These are phyloP conservation scores for Malassezia equina DNA, from an alignment of 1,284 basidiomycete genomes.

Conservation along the genomic window DNA sequence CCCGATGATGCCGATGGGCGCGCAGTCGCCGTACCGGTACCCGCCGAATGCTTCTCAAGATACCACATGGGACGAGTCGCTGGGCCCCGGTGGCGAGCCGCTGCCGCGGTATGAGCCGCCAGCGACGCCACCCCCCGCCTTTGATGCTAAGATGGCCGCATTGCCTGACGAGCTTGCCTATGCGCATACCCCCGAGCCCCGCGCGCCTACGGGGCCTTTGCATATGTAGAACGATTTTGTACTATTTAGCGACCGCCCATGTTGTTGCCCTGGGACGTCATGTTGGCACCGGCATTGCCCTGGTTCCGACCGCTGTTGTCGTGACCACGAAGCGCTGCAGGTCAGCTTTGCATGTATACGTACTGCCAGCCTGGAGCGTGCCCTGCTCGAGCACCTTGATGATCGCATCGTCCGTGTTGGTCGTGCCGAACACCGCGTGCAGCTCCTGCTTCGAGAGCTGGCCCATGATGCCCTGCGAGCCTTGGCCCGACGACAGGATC, in stretches of 20 bases:
- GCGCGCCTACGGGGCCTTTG: background rate
- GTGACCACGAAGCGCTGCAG: background rate
- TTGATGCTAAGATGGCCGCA: background rate
- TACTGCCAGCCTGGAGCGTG: slow-evolving; percentile 27
- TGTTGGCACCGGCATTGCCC: background rate
- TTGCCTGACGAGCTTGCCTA: background rate
- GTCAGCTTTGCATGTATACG: background rate
- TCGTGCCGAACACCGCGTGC: slow-evolving; percentile 44
- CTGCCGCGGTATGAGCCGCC: slow-evolving; percentile 5
- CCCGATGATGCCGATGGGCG: background rate
- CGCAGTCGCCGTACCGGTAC: background rate
- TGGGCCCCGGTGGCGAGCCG: background rate
- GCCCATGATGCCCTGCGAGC: slow-evolving; percentile 48
- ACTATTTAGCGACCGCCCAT: background rate
- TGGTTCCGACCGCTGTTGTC: background rate
- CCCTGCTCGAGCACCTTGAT: slow-evolving; percentile 43
- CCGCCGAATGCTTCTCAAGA: background rate
- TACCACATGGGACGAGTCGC: background rate
- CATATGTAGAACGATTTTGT: background rate
- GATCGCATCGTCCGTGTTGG: slow-evolving; percentile 46
- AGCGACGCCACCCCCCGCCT: background rate
- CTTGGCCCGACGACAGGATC: slow-evolving; percentile 48
- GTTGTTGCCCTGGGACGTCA: background rate
- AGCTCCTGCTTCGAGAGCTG: slow-evolving; percentile 48
- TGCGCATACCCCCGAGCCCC: background rate